Evolutionary conservation across 441 rosid species (phyloP), one percentile per base, ranked within the genome.

Genomic region (Aleurites moluccanus): DNA sequence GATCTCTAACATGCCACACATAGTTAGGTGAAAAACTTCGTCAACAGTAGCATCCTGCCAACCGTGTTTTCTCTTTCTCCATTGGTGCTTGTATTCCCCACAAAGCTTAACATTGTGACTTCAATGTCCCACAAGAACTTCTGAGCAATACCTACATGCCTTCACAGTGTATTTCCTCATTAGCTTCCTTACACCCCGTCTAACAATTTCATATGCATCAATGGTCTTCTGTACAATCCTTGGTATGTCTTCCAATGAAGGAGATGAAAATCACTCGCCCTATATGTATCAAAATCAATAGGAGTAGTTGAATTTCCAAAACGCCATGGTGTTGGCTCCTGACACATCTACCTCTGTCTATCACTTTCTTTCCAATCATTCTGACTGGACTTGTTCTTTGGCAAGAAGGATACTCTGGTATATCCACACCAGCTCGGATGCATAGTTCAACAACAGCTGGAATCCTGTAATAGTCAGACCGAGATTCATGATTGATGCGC

Each of bases 11-110:
- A 77, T 94, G 96, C 99, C 98, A 92, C 64, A 88, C 96, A 38
- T 86, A 84, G 79, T 91, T 91, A 0, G 89, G 88, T 1, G 98
- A 73, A 94, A 75, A 55, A 94, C 84, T 82, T 94, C 99, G 1
- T 88, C 94, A 28, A 86, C 78, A 6, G 83, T 82, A 18, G 97
- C 97, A 49, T 89, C 89, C 79, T 91, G 92, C 94, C 97, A 89
- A 23, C 97, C 92, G 15, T 92, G 99, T 79, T 94, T 92, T 73
- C 99, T 96, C 15, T 92, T 98, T 82, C 98, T 87, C 98, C 98
- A 87, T 23, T 91, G 94, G 72, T 91, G 97, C 83, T 91, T 91
- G 79, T 75, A 83, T 72, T 80, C 92, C 49, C 97, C 94, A 47
- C 94, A 91, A 49, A 95, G 92, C 86, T 95, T 91, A 4, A 82